These are phyloP conservation scores for Amaranthus tricolor DNA, from an alignment of 179 eudicot species.

Conservation along the genomic window DNA sequence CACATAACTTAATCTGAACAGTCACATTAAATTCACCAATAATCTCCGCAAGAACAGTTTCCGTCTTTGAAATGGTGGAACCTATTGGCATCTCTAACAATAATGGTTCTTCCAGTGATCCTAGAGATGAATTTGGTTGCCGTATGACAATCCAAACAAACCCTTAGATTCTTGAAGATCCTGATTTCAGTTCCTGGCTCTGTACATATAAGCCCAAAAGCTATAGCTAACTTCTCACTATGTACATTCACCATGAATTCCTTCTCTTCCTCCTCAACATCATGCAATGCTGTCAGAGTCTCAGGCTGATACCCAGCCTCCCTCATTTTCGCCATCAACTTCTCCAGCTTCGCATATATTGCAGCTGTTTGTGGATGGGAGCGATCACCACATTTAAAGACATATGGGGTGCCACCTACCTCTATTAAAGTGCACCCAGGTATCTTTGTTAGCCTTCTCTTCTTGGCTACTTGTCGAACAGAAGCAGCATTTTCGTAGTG, in stretches of 20 bases:
- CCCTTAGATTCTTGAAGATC: conserved; percentile 90
- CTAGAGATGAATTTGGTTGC: conserved; percentile 82
- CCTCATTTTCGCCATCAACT: conserved; percentile 74
- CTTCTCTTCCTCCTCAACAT: conserved; percentile 98
- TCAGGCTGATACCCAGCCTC: conserved; percentile 85
- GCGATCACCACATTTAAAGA: conserved; percentile 75
- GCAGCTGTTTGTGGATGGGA: conserved; percentile 58
- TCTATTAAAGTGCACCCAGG: conserved; percentile 91
- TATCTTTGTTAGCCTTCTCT: conserved; percentile 54
- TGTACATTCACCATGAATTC: conserved; percentile 86
- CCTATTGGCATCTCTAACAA: conserved; percentile 94
- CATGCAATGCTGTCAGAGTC: conserved; percentile 67
- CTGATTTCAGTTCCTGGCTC: conserved; percentile 75
- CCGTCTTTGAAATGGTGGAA: conserved; percentile 91
- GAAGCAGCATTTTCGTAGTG: conserved; percentile 76
- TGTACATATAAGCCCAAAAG: conserved; percentile 77
- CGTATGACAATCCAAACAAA: conserved; percentile 91
- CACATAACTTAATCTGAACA: conserved; percentile 11
- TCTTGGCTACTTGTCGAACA: conserved; percentile 66
- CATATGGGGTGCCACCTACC: conserved; percentile 53
- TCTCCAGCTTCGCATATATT: conserved; percentile 64
- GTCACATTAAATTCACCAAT: conserved; percentile 53
- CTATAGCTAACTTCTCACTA: conserved; percentile 90
- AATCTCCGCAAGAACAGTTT: conserved; percentile 83
- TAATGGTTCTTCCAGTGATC: conserved; percentile 60